Evolutionary conservation across 306 rosid genomes (phyloP).

Genomic region (Fagus sylvatica): DNA sequence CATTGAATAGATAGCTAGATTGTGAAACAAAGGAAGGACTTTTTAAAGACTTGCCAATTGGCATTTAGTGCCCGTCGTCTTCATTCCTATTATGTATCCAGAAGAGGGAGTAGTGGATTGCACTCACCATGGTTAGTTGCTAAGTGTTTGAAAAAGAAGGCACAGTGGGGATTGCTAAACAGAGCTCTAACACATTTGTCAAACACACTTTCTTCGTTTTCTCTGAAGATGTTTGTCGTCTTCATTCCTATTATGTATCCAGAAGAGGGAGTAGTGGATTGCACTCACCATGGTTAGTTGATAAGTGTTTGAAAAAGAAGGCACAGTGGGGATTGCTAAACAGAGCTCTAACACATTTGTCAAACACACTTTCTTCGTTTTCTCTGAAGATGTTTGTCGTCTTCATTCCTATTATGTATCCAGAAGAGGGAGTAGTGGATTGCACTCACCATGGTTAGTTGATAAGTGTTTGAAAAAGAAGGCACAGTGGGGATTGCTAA

Average conservation of each 20-base stretch:
- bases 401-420: too few species aligned
- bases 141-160: too few species aligned
- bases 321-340: background rate
- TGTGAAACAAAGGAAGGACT: background rate
- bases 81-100: background rate
- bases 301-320: background rate
- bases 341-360: background rate
- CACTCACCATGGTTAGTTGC: too few species aligned
- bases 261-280: too few species aligned
- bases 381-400: background rate
- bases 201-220: too few species aligned
- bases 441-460: background rate
- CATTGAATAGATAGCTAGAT: background rate
- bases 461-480: background rate
- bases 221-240: too few species aligned
- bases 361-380: background rate
- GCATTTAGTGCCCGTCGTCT: conserved; percentile 7
- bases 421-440: too few species aligned
- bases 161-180: too few species aligned
- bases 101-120: too few species aligned
- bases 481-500: background rate
- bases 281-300: background rate
- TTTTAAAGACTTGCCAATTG: background rate
- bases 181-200: too few species aligned
- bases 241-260: too few species aligned